Evolutionary conservation across 2,329 filamentous ascomycete genomes (phyloP).

Genomic region (Alternaria longipes): DNA sequence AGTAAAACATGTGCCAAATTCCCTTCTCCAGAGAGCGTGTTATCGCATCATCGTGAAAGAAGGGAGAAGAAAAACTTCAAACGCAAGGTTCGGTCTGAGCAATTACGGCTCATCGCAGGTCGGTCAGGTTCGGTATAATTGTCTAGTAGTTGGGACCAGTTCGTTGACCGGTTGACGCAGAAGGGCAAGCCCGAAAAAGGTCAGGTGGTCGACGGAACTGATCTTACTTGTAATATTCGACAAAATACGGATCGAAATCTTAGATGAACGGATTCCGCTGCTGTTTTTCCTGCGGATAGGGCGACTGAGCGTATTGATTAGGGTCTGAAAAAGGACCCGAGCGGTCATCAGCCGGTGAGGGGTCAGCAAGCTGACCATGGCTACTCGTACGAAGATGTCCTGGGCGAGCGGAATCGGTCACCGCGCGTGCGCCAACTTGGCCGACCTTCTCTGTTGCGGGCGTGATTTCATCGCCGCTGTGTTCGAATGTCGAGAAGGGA

Average conservation of each 20-base stretch:
- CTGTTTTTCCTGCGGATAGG: constrained; percentile 32
- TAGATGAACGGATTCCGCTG: constrained; percentile 54
- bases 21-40: constrained; percentile 47
- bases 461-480: constrained; percentile 33
- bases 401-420: constrained; percentile 55
- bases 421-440: constrained; percentile 53
- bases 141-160: constrained; percentile 18
- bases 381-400: constrained; percentile 57
- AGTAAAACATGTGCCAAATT: constrained; percentile 34
- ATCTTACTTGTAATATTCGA: constrained; percentile 5
- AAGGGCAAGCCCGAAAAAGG: constrained; percentile 55
- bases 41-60: constrained; percentile 40
- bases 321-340: constrained; percentile 43
- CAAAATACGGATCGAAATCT: constrained; percentile 35
- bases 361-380: constrained; percentile 55
- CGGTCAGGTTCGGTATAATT: constrained; percentile 30
- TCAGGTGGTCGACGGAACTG: constrained; percentile 49
- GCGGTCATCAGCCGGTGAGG: constrained; percentile 53
- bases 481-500: constrained; percentile 55
- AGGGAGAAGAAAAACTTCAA: constrained; percentile 46
- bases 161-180: constrained; percentile 52
- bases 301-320: constrained; percentile 23
- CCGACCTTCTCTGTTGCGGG: constrained; percentile 55
- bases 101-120: constrained; percentile 54
- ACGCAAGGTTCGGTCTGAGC: constrained; percentile 54